Base-by-base conservation (phyloP, 371 early-diverging fungal species). In the Batrachochytrium dendrobatidis region DNA sequence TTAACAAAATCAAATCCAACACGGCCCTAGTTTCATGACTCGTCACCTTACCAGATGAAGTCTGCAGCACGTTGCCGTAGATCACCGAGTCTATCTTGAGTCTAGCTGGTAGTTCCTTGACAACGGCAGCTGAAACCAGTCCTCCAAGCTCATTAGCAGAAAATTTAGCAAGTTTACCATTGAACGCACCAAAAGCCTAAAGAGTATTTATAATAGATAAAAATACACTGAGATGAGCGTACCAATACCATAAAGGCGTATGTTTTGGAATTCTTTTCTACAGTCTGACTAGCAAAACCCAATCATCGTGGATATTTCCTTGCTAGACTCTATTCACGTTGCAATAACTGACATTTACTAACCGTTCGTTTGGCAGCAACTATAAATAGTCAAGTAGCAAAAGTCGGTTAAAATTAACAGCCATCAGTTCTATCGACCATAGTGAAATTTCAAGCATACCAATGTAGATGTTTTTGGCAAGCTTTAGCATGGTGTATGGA, bases 21-120 rank as follows among this genome's bases (percentile, higher is more conserved):
- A n/a, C n/a, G n/a, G n/a, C n/a, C n/a, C n/a, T n/a, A 39, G 39
- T 39, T 39, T 15, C 39, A 39, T 39, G n/a, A n/a, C n/a, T n/a
- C n/a, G n/a, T n/a, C n/a, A n/a, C n/a, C 59, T 12, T 56, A 78
- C 77, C 77, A 20, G 45, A 46, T 3, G 75, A 73, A n/a, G 95
- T 87, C 65, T 95, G 95, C 63, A 85, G 70, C 8, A 97, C 98
- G 65, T 97, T 97, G 60, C 98, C 98, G 70, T 92, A 89, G 53
- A 95, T 89, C 55, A 92, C 91, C 25, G 92, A 87, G 76, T 92
- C 91, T 34, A 94, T 75, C 22, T 83, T 85, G 30, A 83, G 64
- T 10, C 81, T 78, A 44, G 77, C 71, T 22, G 91, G 91, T 22
- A 94, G 74, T 53, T 76, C 69, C 35, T 82, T 82, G 46, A 94